Percentiles rank a stretch among this genome's conserved stretches.
Conservation (phyloP, 2,329 filamentous ascomycete genomes). For the Alternaria arbusti region DNA sequence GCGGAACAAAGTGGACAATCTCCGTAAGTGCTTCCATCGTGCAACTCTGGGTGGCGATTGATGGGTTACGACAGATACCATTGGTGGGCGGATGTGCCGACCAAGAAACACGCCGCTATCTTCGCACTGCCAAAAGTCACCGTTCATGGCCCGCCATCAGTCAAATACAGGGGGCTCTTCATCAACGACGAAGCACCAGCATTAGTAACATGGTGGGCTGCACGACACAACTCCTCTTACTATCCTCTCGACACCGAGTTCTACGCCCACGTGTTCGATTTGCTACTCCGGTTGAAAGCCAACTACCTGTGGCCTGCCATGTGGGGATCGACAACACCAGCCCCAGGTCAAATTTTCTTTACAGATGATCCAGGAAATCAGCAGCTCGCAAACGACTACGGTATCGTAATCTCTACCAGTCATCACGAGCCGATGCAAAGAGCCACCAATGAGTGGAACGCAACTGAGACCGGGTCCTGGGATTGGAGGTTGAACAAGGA, state of each 20-base stretch:
- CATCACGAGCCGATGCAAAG: slow-evolving; percentile 74
- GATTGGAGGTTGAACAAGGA: slow-evolving; percentile 37
- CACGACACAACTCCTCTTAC: slow-evolving; percentile 57
- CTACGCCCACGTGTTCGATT: slow-evolving; percentile 71
- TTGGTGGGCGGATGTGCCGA: slow-evolving; percentile 68
- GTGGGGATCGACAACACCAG: slow-evolving; percentile 53
- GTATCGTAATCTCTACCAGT: slow-evolving; percentile 72
- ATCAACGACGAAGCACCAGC: slow-evolving; percentile 72
- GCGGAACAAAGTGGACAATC: slow-evolving; percentile 74
- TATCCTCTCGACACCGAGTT: slow-evolving; percentile 62
- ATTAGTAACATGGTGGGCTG: slow-evolving; percentile 63
- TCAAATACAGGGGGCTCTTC: slow-evolving; percentile 72
- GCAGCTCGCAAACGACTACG: slow-evolving; percentile 71
- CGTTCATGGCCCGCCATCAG: slow-evolving; percentile 62
- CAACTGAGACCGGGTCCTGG: slow-evolving; percentile 28
- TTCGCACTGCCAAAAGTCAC: slow-evolving; percentile 62
- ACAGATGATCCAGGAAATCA: slow-evolving; percentile 72
- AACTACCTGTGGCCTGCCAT: slow-evolving; percentile 77
- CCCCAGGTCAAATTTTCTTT: slow-evolving; percentile 65
- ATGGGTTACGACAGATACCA: slow-evolving; percentile 55
- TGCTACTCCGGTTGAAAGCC: slow-evolving; percentile 70
- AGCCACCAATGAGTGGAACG: slow-evolving; percentile 51
- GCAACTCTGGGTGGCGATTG: fast-evolving
- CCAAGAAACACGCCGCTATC: slow-evolving; percentile 58
- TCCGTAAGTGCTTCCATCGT: slow-evolving; percentile 40